Evolutionary conservation across 441 rosid species (phyloP).

Genomic region (Arabidopsis lyrata): DNA sequence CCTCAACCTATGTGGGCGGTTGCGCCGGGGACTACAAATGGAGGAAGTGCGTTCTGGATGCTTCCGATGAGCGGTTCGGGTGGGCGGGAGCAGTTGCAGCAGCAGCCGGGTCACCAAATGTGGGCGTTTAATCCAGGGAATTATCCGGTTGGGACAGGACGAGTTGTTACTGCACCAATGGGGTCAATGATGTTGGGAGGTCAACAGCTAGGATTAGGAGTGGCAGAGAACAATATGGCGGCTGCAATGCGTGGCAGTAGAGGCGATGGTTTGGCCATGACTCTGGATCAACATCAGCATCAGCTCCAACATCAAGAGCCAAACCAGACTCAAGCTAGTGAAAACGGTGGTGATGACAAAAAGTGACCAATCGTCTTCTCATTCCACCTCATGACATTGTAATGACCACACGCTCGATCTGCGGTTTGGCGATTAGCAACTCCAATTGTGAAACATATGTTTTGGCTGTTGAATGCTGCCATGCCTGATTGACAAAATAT

Average conservation of each 20-base stretch:
- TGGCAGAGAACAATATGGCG: conserved; percentile 58
- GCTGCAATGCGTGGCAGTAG: conserved; percentile 53
- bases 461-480: conserved; percentile 28
- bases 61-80: conserved; percentile 67
- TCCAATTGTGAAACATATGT: conserved; percentile 22
- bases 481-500: conserved; percentile 20
- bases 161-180: conserved; percentile 59
- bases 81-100: conserved; percentile 52
- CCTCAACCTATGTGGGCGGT: conserved; percentile 85
- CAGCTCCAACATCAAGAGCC: conserved; percentile 55
- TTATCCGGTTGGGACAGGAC: conserved; percentile 54
- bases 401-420: conserved; percentile 10
- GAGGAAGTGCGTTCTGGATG: conserved; percentile 83
- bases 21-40: conserved; percentile 61
- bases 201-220: conserved; percentile 72
- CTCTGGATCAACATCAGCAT: conserved; percentile 54
- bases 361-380: conserved; percentile 12
- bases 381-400: neutral
- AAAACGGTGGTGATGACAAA: conserved; percentile 57
- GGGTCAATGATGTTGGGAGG: conserved; percentile 76
- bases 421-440: conserved; percentile 5
- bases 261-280: conserved; percentile 61
- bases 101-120: conserved; percentile 62
- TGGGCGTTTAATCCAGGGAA: conserved; percentile 72
- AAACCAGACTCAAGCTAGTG: conserved; percentile 55